Percentiles rank a stretch among this genome's conserved stretches.
Evolutionary conservation across 2,329 filamentous ascomycete species (phyloP).

Genomic region (Amauroascus niger): DNA sequence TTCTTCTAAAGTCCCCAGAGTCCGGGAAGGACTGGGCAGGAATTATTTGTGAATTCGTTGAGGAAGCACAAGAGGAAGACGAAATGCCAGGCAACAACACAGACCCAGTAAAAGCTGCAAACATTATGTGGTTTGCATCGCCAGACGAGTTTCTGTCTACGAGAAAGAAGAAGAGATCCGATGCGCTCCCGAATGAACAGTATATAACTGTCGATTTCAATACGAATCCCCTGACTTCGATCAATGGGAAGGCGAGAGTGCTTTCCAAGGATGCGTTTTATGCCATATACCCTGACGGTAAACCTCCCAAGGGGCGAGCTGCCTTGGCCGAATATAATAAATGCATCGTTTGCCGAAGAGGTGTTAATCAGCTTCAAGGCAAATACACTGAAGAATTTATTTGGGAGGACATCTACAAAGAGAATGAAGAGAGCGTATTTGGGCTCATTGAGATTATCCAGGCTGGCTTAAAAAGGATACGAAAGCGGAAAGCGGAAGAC

Average conservation of each 20-base stretch:
- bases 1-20: conserved; percentile 80
- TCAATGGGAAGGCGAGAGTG: conserved; percentile 79
- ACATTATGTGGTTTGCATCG: conserved; percentile 87
- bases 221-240: conserved; percentile 72
- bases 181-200: conserved; percentile 77
- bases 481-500: conserved; percentile 42
- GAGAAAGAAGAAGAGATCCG: conserved; percentile 67
- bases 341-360: conserved; percentile 79
- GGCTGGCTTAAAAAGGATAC: conserved; percentile 54
- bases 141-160: conserved; percentile 82
- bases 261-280: conserved; percentile 63
- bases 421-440: conserved; percentile 55
- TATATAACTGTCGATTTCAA: conserved; percentile 87
- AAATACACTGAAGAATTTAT: conserved; percentile 85
- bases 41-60: conserved; percentile 71
- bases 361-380: conserved; percentile 78
- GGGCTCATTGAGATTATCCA: conserved; percentile 58
- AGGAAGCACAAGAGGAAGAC: conserved; percentile 55
- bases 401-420: conserved; percentile 77
- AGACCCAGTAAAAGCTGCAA: conserved; percentile 56
- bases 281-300: conserved; percentile 61
- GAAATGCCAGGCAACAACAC: conserved; percentile 55
- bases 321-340: conserved; percentile 66
- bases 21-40: conserved; percentile 86
- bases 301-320: conserved; percentile 53